Evolutionary conservation across 2,329 filamentous ascomycete species (phyloP), one percentile per base, ranked within the genome.

Genomic region (Ophiostoma himal-ulmi): DNA sequence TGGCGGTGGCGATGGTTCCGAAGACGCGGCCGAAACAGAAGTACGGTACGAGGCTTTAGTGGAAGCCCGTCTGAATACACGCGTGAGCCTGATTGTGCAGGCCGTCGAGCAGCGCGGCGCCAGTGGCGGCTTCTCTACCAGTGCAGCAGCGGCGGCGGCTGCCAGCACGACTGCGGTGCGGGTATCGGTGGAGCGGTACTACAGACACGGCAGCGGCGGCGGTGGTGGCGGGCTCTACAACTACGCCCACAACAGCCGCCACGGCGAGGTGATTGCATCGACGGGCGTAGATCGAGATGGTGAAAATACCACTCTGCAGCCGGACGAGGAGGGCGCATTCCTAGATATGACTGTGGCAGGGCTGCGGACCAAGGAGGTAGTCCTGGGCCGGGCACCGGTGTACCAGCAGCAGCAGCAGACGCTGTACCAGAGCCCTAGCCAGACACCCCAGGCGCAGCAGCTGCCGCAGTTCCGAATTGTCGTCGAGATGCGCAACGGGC

Each of bases 401-500:
- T n/a, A 22, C 30, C 30, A 37, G 37, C 64, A 14, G 36, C 64
- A 66, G 36, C 36, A 66, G 36, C n/a, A 13, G 36, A 37, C 20
- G 8, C 64, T 44, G 64, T 44, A 41, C 64, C n/a, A 22, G 1
- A 70, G 60, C 0, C 52, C 71, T 20, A 34, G 64, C 1, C 71
- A 73, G n/a, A 48, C 60, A 20, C 64, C 54, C 10, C 70, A 36
- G 17, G 44, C 67, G 20, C 62, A 41, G 13, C 91, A 67, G 91
- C 91, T 1, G 83, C 87, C 17, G 89, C 94, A 73, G 84, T 96
- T 72, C 60, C 73, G 71, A 11, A 60, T 74, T 8, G 70, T 97
- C 69, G 89, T 97, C 6, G 82, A 97, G 60, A 93, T 97, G 79
- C 85, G 91, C 74, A 85, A 94, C 75, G 91, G 88, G 5, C 83